A percentile compares a stretch with the other conserved stretches of the same genome.
Evolutionary conservation across 805 yeast genomes (phyloP).

Genomic region (Yarrowia sp.): DNA sequence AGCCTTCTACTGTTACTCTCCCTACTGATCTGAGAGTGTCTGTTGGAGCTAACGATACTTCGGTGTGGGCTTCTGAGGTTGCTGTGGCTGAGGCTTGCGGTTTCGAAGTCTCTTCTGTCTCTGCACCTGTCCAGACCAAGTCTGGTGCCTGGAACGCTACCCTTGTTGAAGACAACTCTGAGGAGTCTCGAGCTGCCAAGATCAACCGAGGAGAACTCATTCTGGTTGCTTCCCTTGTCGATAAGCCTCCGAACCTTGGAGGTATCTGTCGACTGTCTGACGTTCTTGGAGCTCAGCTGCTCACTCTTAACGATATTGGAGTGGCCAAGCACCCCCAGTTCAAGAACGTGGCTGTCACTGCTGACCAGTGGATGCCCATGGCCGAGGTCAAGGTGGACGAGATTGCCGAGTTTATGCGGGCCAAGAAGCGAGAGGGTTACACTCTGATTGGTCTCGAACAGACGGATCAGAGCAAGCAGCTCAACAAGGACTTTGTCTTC

Average conservation of each 20-base stretch:
- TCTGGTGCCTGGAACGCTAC: constrained; percentile 84
- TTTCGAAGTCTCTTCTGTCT: constrained; percentile 33
- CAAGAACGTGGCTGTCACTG: constrained; percentile 87
- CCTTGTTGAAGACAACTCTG: constrained; percentile 46
- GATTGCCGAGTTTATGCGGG: constrained; percentile 55
- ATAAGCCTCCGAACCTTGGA: constrained; percentile 88
- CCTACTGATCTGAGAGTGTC: constrained; percentile 1
- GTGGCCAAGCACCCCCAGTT: constrained; percentile 68
- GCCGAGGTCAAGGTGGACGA: constrained; percentile 61
- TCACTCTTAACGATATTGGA: constrained; percentile 70
- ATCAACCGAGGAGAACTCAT: constrained; percentile 75
- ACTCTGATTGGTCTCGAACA: constrained; percentile 88
- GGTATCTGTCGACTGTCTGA: constrained; percentile 93
- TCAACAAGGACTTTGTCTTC: constrained; percentile 62
- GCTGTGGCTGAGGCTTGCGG: constrained; percentile 26
- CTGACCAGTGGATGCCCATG: constrained; percentile 96
- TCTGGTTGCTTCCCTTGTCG: constrained; percentile 88
- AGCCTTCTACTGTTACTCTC: not conserved
- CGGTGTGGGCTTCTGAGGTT: constrained; percentile 27
- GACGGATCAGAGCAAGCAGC: constrained; percentile 80
- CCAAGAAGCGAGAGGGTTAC: constrained; percentile 71
- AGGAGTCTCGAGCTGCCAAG: constrained; percentile 43
- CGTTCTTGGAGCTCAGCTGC: constrained; percentile 81
- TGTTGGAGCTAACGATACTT: constrained; percentile 27
- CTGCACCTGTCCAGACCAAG: constrained; percentile 66